These are phyloP conservation scores for Rhizopus arrhizus DNA, from an alignment of 371 early-diverging fungal species.

Conservation along the genomic window DNA sequence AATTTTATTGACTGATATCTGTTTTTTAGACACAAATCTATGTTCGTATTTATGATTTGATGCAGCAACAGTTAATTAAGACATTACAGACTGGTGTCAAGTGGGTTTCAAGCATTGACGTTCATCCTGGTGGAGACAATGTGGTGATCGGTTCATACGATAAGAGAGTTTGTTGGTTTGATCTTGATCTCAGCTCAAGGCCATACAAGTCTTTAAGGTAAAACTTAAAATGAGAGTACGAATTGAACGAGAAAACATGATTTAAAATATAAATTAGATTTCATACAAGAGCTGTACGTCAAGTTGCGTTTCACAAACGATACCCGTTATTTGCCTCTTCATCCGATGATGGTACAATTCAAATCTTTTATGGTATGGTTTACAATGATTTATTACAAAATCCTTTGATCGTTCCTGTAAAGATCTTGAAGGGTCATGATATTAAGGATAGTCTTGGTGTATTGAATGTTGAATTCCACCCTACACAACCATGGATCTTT, in stretches of 20 bases:
- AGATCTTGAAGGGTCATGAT: constrained; percentile 85
- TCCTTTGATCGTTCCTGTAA: constrained; percentile 97
- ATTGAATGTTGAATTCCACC: constrained; percentile 90
- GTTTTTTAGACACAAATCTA: constrained; percentile 79
- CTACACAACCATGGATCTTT: constrained; percentile 95
- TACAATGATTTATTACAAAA: constrained; percentile 92
- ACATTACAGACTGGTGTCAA: constrained; percentile 82
- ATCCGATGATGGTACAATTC: constrained; percentile 91
- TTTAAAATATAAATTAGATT: constrained; percentile 48
- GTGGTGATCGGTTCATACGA: constrained; percentile 95
- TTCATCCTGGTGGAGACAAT: constrained; percentile 93
- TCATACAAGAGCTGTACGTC: constrained; percentile 88
- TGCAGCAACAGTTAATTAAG: constrained; percentile 81
- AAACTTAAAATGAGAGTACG: neutral
- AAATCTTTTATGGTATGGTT: constrained; percentile 97
- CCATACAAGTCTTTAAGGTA: constrained; percentile 90
- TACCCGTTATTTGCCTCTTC: constrained; percentile 95
- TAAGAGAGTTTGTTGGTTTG: constrained; percentile 94
- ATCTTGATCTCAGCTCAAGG: constrained; percentile 87
- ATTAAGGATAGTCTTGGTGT: constrained; percentile 74
- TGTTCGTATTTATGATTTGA: constrained; percentile 91
- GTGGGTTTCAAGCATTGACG: constrained; percentile 94
- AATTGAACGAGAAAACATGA: neutral
- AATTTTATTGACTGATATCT: neutral
- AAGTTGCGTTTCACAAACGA: constrained; percentile 82